Conservation (phyloP, 202 grass and related monocot genomes). For the Elaeis oleifera region DNA sequence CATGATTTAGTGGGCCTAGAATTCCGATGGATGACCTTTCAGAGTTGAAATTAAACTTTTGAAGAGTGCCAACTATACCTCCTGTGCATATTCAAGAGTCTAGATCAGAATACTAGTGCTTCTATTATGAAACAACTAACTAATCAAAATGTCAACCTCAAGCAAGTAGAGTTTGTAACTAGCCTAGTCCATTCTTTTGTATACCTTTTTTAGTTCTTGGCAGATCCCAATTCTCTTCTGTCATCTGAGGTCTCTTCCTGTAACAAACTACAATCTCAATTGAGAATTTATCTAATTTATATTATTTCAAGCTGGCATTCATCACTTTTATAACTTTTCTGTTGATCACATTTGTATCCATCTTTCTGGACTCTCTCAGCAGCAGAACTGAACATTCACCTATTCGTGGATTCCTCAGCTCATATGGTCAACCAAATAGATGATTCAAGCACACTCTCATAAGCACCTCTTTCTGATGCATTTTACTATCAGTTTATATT, state of each 20-base stretch:
- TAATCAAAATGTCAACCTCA: constrained; percentile 17
- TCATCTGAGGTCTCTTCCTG: constrained; percentile 30
- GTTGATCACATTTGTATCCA: no score
- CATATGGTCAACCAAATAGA: no score
- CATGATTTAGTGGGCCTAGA: constrained; percentile 63
- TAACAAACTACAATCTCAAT: constrained; percentile 16
- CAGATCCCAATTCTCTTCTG: constrained; percentile 27
- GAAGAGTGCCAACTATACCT: constrained; percentile 22
- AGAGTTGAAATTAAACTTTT: constrained; percentile 58
- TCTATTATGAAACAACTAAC: constrained; percentile 14
- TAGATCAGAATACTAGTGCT: constrained; percentile 30
- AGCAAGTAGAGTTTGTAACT: constrained; percentile 26
- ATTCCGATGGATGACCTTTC: constrained; percentile 81
- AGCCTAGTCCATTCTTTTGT: constrained; percentile 30
- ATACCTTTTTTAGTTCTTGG: constrained; percentile 14
- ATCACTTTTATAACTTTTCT: neutral
- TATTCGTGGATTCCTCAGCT: no score
- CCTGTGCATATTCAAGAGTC: constrained; percentile 33
- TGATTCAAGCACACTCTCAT: no score
- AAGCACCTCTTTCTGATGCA: no score
- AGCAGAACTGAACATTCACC: no score
- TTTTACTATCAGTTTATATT: no score
- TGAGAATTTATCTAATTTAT: constrained; percentile 7
- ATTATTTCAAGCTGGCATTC: constrained; percentile 5
- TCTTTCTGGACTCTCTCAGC: no score